phyloP scores from a whole-genome alignment of 2,329 filamentous ascomycete species.

The Arthrobotrys pseudoclavata region DNA sequence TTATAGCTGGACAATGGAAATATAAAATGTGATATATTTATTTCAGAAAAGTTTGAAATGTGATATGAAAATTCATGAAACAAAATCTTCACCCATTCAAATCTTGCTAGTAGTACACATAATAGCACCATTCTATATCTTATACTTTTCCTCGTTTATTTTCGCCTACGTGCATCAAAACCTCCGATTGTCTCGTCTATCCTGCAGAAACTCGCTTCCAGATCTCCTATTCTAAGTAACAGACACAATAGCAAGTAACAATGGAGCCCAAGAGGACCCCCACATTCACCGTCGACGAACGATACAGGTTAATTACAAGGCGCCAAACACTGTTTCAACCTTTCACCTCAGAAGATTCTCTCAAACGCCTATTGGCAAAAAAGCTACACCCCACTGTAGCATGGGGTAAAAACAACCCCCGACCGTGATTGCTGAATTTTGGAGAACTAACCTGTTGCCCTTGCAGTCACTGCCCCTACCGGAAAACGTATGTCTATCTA shows the following conservation, averaged over 20 bases:
- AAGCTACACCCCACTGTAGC: constrained; percentile 38
- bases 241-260: neutral
- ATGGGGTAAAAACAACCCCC: constrained; percentile 36
- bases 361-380: constrained; percentile 32
- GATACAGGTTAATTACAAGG: constrained; percentile 40
- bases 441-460: constrained; percentile 1
- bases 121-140: neutral
- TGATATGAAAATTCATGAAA: neutral
- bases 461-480: constrained; percentile 52
- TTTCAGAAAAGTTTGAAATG: neutral
- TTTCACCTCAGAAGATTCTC: constrained; percentile 27
- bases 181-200: neutral
- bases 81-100: neutral
- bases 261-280: neutral
- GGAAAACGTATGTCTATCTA: constrained; percentile 46
- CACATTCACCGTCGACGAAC: constrained; percentile 15
- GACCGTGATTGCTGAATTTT: neutral
- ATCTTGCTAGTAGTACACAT: neutral
- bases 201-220: neutral
- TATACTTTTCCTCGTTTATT: neutral
- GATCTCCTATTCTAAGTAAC: constrained; percentile 19
- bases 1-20: neutral
- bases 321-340: constrained; percentile 39
- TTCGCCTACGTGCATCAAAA: constrained; percentile 13
- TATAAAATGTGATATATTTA: constrained; percentile 15